A percentile compares a stretch with the other conserved stretches of the same genome.
These are phyloP conservation scores for Atkinsonella texensis DNA, from an alignment of 2,329 filamentous ascomycete species.

Conservation along the genomic window DNA sequence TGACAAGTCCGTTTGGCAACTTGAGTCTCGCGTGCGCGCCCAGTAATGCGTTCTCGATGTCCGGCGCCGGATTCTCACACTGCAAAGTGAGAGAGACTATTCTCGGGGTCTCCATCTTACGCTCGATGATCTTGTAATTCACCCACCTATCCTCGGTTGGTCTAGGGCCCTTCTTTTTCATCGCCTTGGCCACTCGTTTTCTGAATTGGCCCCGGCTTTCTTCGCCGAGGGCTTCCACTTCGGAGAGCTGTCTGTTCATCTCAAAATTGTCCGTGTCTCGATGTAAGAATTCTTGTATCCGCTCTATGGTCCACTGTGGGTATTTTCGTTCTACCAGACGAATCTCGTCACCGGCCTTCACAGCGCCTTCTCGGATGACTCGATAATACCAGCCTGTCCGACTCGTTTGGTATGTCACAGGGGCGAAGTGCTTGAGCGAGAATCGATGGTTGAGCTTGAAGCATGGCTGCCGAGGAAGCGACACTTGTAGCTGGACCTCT, in stretches of 20 bases:
- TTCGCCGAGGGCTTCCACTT: conserved; percentile 36
- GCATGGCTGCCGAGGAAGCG: conserved; percentile 50
- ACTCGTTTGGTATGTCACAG: conserved; percentile 40
- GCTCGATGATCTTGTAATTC: conserved; percentile 35
- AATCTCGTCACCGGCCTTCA: conserved; percentile 45
- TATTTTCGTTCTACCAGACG: conserved; percentile 40
- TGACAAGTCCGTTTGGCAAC: conserved; percentile 41
- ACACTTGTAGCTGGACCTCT: conserved; percentile 43
- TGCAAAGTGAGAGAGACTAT: conserved; percentile 42
- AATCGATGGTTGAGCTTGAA: conserved; percentile 58
- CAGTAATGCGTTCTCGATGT: conserved; percentile 21
- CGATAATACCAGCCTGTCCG: conserved; percentile 57
- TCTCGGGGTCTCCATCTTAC: conserved; percentile 35
- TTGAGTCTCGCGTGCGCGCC: conserved; percentile 46
- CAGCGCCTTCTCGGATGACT: conserved; percentile 40
- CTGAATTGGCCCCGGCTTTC: conserved; percentile 37
- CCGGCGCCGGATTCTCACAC: conserved; percentile 22
- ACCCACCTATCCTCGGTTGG: conserved; percentile 25
- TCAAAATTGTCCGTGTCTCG: conserved; percentile 36
- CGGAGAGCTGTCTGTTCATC: conserved; percentile 40
- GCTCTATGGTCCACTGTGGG: conserved; percentile 50
- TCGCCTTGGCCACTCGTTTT: conserved; percentile 36
- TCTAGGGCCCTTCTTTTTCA: conserved; percentile 16
- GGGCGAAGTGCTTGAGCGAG: conserved; percentile 48
- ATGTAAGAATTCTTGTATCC: conserved; percentile 51